Percentiles rank a stretch among this genome's conserved stretches.
Evolutionary conservation across 2,329 filamentous ascomycete genomes (phyloP).

Genomic region (Cladosporium sphaerospermum): DNA sequence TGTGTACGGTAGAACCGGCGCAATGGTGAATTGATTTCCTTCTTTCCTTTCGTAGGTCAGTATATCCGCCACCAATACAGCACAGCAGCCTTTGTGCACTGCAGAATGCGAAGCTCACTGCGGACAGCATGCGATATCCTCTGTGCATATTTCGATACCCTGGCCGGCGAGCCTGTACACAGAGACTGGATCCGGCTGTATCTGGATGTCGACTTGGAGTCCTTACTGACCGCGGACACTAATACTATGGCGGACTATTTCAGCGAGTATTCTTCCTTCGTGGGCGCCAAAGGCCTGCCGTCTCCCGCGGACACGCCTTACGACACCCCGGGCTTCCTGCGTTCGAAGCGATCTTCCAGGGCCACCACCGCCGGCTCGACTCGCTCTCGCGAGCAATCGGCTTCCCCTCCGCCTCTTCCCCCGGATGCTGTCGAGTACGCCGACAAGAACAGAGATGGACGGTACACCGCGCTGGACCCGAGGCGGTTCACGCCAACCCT

Average conservation of each 20-base stretch:
- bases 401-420: constrained; percentile 53
- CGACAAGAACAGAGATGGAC: constrained; percentile 45
- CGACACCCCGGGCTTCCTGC: constrained; percentile 46
- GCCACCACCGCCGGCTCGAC: constrained; percentile 43
- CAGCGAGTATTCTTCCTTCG: constrained; percentile 38
- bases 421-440: constrained; percentile 35
- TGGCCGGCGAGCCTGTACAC: constrained; percentile 11
- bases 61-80: not conserved
- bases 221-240: not conserved
- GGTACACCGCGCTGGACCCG: constrained; percentile 68
- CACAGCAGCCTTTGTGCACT: not conserved
- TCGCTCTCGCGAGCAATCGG: constrained; percentile 57
- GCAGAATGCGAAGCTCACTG: constrained; percentile 9
- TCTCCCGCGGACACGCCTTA: constrained; percentile 68
- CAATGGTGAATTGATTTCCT: constrained; percentile 10
- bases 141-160: constrained; percentile 10
- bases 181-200: constrained; percentile 2
- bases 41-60: constrained; percentile 7
- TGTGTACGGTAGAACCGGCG: constrained; percentile 8
- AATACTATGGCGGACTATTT: constrained; percentile 38
- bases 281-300: constrained; percentile 55
- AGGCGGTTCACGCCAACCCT: constrained; percentile 90
- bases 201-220: constrained; percentile 2
- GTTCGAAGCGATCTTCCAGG: constrained; percentile 60
- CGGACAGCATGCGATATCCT: constrained; percentile 9